Evolutionary conservation across 805 yeast species (phyloP), one percentile per base, ranked within the genome.

Genomic region (Barnettozyma vustinii): DNA sequence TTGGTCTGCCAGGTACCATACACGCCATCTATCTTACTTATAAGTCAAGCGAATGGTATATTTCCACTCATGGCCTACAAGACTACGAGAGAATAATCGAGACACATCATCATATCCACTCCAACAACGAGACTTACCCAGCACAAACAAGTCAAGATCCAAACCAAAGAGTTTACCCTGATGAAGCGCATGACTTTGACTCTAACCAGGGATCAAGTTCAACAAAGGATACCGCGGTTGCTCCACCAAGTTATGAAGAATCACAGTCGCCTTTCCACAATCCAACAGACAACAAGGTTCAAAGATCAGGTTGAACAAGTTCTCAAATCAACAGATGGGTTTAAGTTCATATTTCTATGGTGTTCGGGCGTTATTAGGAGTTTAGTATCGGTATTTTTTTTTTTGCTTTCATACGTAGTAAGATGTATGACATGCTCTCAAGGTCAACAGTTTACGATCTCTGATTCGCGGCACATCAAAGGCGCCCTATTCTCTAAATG

Each of bases 1-100:
- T 91, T 37, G 86, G 81, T 67, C 68, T 87, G 54, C 96, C 96
- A 2, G 95, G 87, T 51, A 74, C 82, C 45, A 61, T 83, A 15
- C 88, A 83, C 58, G 83, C 88, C 5, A 67, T 83, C 44, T 83
- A 77, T 16, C 18, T 44, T 18, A 25, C 41, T 2, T 48, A 48
- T 25, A 44, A 16, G 25, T 44, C 48, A 4, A 44, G 47, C 9
- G 44, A 44, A 10, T 26, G 19, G 5, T 44, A 40, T 10, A 5
- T 9, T 21, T 12, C 39, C 21, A 30, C 27, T 9, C 30, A 44
- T 15, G 32, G 18, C 1, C 30, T 36, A 2, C 26, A 27, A 9
- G 64, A 60, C 35, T 56, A 59, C 30, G 64, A 59, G 32, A 50
- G 59, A 32, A 30, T 60, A 4, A 45, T 51, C 12, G 63, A 55